Conservation (phyloP, 371 early-diverging fungal genomes). For the Mucor sp. region DNA sequence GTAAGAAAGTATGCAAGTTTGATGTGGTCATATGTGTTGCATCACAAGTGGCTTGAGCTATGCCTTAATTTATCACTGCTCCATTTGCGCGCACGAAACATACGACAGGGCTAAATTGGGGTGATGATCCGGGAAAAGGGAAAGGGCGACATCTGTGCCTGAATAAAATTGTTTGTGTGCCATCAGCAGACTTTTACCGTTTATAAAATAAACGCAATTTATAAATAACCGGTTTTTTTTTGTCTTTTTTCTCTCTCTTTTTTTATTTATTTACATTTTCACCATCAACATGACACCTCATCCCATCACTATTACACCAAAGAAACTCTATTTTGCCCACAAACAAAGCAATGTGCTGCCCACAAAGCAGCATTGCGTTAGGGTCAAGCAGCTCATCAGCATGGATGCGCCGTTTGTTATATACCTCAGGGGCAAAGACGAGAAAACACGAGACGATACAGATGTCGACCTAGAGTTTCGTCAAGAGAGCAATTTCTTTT, state of each 20-base stretch:
- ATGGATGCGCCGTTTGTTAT: constrained; percentile 11
- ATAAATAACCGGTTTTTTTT: constrained; percentile 4
- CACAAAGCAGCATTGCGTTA: constrained; percentile 36
- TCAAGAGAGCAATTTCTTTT: constrained; percentile 59
- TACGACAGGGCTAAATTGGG: background rate
- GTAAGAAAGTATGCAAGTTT: background rate
- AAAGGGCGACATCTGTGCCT: background rate
- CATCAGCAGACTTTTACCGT: constrained; percentile 16
- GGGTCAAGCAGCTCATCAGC: constrained; percentile 22
- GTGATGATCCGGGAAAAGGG: background rate
- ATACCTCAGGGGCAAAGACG: constrained; percentile 34
- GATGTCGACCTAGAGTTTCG: constrained; percentile 52
- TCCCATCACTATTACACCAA: constrained; percentile 8
- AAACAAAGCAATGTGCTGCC: constrained; percentile 10
- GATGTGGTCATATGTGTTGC: background rate
- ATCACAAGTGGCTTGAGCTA: background rate
- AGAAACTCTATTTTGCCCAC: background rate
- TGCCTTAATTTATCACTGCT: background rate
- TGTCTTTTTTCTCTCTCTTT: background rate
- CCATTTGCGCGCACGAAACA: background rate
- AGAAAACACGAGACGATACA: constrained; percentile 43
- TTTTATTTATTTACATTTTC: constrained; percentile 12
- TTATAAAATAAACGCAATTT: background rate
- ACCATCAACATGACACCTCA: constrained; percentile 31
- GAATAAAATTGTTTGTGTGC: background rate